Percentiles rank a stretch among this genome's conserved stretches.
These are phyloP conservation scores for Dissoconium aciculare DNA, from an alignment of 2,329 filamentous ascomycete species.

Conservation along the genomic window DNA sequence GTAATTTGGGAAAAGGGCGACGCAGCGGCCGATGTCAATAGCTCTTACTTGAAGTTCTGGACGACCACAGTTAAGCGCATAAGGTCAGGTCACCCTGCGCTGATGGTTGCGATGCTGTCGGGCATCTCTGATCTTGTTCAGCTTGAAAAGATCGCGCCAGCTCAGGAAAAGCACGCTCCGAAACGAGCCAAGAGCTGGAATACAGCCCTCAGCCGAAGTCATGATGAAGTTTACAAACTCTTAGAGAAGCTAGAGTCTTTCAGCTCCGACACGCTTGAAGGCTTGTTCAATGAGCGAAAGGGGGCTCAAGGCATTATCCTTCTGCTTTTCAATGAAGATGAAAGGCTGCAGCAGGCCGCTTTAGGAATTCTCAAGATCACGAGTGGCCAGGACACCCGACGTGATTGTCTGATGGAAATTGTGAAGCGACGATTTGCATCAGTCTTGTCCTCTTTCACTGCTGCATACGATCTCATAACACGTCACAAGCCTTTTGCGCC, in stretches of 20 bases:
- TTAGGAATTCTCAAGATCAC: slow-evolving; percentile 71
- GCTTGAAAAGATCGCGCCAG: slow-evolving; percentile 52
- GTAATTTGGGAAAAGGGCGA: slow-evolving; percentile 46
- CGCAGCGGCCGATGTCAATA: slow-evolving; percentile 51
- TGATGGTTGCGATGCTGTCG: slow-evolving; percentile 61
- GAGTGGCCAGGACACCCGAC: slow-evolving; percentile 50
- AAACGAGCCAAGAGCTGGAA: slow-evolving; percentile 63
- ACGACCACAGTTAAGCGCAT: slow-evolving; percentile 57
- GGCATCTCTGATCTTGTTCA: slow-evolving; percentile 57
- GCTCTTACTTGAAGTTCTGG: slow-evolving; percentile 64
- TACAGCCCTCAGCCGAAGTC: slow-evolving; percentile 47
- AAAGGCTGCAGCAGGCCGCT: slow-evolving; percentile 63
- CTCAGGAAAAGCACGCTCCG: slow-evolving; percentile 27
- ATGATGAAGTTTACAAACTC: slow-evolving; percentile 52
- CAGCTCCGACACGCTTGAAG: slow-evolving; percentile 49
- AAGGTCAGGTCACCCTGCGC: slow-evolving; percentile 47
- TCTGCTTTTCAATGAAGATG: slow-evolving; percentile 66
- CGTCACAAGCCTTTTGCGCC: slow-evolving; percentile 45
- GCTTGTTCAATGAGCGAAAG: slow-evolving; percentile 51
- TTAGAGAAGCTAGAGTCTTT: slow-evolving; percentile 71
- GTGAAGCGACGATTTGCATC: slow-evolving; percentile 41
- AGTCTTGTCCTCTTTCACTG: slow-evolving; percentile 42
- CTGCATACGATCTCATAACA: slow-evolving; percentile 41
- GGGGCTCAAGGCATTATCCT: slow-evolving; percentile 63
- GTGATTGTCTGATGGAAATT: slow-evolving; percentile 47